Evolutionary conservation across 2,329 filamentous ascomycete genomes (phyloP), one percentile per base, ranked within the genome.

Genomic region (Rhinocladiella similis): DNA sequence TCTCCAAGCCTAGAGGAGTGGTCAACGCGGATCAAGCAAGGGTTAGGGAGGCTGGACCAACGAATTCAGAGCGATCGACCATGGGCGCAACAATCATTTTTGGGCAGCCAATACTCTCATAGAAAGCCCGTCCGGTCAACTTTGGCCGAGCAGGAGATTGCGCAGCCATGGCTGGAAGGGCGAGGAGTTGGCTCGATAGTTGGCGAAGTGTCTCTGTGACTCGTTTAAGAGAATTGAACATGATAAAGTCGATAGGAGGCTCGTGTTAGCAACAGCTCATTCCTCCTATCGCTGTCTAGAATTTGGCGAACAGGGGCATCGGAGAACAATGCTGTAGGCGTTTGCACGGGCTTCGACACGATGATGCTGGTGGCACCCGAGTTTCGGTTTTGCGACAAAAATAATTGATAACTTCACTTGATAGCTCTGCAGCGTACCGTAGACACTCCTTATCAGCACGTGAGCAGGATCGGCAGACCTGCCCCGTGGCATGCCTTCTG

Each of bases 21-120:
- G 61, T 61, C 47, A 50, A 48, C 60, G 61, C 20, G 55, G 49
- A 16, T 51, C 46, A 43, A 29, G 14, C 39, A 39, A 39, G 29
- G 18, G 36, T 27, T 22, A 43, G 19, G 46, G 47, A 47, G 50
- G 47, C 41, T 51, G 56, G 45, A 78, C 87, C 63, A 79, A 96
- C 92, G 77, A 97, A 97, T 78, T 99, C 94, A 29, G 91, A 97
- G 73, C 97, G 90, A 69, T 99, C 93, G 19, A 99, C 94, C 94
- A 99, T 99, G 35, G 94, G 94, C 33, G 94, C 94, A 53, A 99
- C 82, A 27, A 99, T 84, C 63, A 89, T 87, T 74, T 90, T 96
- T 1, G 94, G 94, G 58, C 88, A 92, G 19, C 94, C 94, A 60
- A 99, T 88, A 69, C 90, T 96, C 76, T 97, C 86, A 69, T 97